phyloP scores from a whole-genome alignment of 257 asterid species.

The Rehmannia glutinosa region DNA sequence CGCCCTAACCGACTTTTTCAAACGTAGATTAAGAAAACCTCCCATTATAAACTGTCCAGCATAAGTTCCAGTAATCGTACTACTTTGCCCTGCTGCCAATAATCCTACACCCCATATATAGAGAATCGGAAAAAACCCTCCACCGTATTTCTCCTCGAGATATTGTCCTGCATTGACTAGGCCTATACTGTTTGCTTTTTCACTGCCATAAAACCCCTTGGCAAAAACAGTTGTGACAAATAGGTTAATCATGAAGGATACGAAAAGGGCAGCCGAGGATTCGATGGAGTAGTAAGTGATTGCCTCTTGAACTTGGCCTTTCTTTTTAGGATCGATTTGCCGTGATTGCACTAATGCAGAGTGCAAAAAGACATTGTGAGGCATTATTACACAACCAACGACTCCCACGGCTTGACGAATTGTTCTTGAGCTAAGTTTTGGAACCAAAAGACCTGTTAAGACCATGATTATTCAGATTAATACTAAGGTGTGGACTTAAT shows the following conservation, averaged over 20 bases:
- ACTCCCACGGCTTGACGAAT: constrained; percentile 98
- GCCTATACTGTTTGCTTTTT: constrained; percentile 76
- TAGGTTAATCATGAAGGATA: constrained; percentile 89
- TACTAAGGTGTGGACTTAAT: background rate
- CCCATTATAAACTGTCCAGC: constrained; percentile 99
- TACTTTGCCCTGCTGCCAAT: constrained; percentile 97
- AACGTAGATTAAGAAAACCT: constrained; percentile 84
- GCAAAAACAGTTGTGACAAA: constrained; percentile 93
- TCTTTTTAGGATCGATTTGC: constrained; percentile 67
- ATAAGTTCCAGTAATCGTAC: constrained; percentile 95
- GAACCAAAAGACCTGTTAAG: constrained; percentile 76
- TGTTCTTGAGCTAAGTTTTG: constrained; percentile 86
- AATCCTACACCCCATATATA: constrained; percentile 97
- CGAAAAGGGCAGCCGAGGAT: constrained; percentile 76
- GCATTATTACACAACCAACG: constrained; percentile 98
- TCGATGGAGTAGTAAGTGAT: constrained; percentile 77
- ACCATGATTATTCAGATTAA: constrained; percentile 10
- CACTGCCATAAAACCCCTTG: constrained; percentile 81
- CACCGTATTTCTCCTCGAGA: constrained; percentile 90
- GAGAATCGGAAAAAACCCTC: constrained; percentile 85
- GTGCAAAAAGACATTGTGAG: constrained; percentile 94
- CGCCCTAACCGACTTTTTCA: constrained; percentile 88
- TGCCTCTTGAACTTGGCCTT: constrained; percentile 86
- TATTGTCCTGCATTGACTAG: constrained; percentile 92
- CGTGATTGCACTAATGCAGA: constrained; percentile 97